Evolutionary conservation across 257 asterid genomes (phyloP), one percentile per base, ranked within the genome.

Genomic region (Cordia subcordata): DNA sequence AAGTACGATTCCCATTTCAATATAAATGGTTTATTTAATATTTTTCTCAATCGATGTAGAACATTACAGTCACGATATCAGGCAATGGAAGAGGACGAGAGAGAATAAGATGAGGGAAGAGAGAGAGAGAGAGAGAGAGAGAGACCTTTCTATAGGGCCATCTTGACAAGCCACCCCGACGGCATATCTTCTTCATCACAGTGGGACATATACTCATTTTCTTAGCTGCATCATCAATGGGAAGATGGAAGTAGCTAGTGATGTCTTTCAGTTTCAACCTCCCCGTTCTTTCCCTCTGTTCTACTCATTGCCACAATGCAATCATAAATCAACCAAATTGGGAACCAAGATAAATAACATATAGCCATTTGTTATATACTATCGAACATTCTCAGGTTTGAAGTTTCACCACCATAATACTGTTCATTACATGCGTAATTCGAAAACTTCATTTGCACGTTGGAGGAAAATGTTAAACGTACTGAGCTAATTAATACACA

Each of bases 111-210:
- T 15, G 21, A 37, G 16, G 6, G 9, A 55, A 11, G 12, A 23
- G 17, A 38, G 37, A 8, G 13, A 53, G 21, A 37, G 37, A 21
- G 11, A 14, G 5, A 33, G 54, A 40, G 58, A 58, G 57, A 66
- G 46, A 53, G 50, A 86, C 92, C 92, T 77, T 78, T 79, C 90
- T 65, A 27, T 75, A 59, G 0, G 95, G 94, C 95, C 95, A 87
- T 66, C 86, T 84, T 8, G 0, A 0, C 71, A 88, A 23, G 55
- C 87, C 89, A 68, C 42, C 82, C 52, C 75, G 74, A 5, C 96
- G 76, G 59, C 96, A 88, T 42, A 79, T 74, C 46, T 71, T 68
- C 80, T 88, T 88, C 68, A 83, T 60, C 37, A 90, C 90, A n/a
- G 90, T 76, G 4, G 81, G 68, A 58, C 95, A 83, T 0, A 87